Percentiles rank a stretch among this genome's conserved stretches.
These are phyloP conservation scores for Ceratorhiza oryzae-sativae DNA, from an alignment of 1,284 basidiomycete genomes.

Conservation along the genomic window DNA sequence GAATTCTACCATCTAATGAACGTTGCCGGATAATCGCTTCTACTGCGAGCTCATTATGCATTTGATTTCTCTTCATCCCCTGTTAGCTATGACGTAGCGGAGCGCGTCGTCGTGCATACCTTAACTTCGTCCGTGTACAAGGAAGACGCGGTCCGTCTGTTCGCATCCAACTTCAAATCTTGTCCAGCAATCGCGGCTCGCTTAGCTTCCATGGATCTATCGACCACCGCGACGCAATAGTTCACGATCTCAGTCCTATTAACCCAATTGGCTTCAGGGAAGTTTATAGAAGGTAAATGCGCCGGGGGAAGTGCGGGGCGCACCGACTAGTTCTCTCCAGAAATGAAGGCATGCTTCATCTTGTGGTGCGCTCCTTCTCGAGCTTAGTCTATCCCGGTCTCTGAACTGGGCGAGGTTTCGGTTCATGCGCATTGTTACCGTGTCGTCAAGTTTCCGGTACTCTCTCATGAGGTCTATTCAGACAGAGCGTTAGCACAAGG, in stretches of 20 bases:
- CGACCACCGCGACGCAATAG: conserved; percentile 79
- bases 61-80: conserved; percentile 69
- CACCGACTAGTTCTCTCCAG: conserved; percentile 85
- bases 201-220: conserved; percentile 69
- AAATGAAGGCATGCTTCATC: conserved; percentile 76
- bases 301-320: conserved; percentile 48
- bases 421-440: conserved; percentile 83
- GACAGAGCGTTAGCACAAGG: background rate
- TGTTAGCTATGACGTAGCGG: background rate
- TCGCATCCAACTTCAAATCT: conserved; percentile 43
- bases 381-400: conserved; percentile 60
- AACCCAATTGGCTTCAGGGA: conserved; percentile 77
- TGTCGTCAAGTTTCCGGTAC: conserved; percentile 84
- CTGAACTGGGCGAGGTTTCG: conserved; percentile 80
- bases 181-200: conserved; percentile 50
- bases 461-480: conserved; percentile 79
- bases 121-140: conserved; percentile 77
- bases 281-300: conserved; percentile 5
- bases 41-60: conserved; percentile 78
- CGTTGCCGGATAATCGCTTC: conserved; percentile 82
- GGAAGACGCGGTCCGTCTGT: conserved; percentile 57
- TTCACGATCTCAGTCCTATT: conserved; percentile 77
- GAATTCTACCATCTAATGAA: conserved; percentile 73
- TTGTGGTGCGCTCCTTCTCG: conserved; percentile 24
- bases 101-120: conserved; percentile 55